A percentile compares a stretch with the other conserved stretches of the same genome.
phyloP scores from a whole-genome alignment of 345 rosid species.

The Nephelium lappaceum region DNA sequence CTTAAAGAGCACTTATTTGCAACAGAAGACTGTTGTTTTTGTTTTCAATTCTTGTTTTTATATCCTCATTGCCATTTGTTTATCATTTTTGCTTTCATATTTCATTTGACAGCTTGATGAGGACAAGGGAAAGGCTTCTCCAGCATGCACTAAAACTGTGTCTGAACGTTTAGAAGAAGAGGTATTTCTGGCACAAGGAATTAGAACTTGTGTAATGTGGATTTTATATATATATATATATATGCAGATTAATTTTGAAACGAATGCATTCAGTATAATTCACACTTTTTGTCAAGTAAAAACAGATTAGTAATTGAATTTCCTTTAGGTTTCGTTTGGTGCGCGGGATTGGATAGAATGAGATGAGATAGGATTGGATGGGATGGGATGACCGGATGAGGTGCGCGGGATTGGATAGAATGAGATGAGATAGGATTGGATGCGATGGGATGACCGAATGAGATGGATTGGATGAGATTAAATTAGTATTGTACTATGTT shows the following conservation, averaged over 20 bases:
- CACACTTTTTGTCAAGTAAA: not conserved
- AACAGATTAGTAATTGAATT: not conserved
- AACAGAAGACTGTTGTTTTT: constrained; percentile 7
- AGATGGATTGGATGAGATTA: too few relatives aligned
- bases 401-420: too few relatives aligned
- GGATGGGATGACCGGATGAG: too few relatives aligned
- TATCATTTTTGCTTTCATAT: not conserved
- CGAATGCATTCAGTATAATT: not conserved
- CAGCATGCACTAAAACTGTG: constrained; percentile 56
- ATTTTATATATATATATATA: not conserved
- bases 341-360: too few relatives aligned
- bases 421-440: too few relatives aligned
- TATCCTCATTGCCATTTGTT: not conserved
- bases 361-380: too few relatives aligned
- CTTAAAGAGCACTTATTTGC: not conserved
- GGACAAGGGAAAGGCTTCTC: constrained; percentile 65
- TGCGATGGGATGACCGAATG: too few relatives aligned
- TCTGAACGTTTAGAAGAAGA: constrained; percentile 81
- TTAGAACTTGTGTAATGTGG: not conserved
- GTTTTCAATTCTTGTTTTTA: constrained; percentile 10
- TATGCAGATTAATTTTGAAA: not conserved
- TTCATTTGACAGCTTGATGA: constrained; percentile 61
- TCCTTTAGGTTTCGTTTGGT: not conserved
- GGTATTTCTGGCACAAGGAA: constrained; percentile 47
- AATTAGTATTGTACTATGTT: too few relatives aligned